Evolutionary conservation across 2,329 filamentous ascomycete species (phyloP), one percentile per base, ranked within the genome.

Genomic region (Fusarium piperis): DNA sequence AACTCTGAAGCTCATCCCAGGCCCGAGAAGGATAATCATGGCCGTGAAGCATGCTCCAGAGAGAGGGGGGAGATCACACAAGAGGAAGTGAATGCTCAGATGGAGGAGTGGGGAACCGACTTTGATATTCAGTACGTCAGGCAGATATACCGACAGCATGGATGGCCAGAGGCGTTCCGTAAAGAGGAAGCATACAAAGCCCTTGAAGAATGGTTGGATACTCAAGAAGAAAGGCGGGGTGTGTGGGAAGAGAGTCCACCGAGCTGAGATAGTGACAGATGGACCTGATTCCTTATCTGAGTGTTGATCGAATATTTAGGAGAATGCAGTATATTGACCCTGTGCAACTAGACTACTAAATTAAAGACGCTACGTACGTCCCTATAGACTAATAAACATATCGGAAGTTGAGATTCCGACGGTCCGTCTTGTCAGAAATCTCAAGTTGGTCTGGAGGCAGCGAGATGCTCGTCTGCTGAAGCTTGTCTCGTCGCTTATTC

Each of bases 111-210:
- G 46, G 26, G 38, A 16, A 72, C 69, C 3, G 59, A 75, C 13
- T 61, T 71, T 38, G 70, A 73, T 26, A 38, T 67, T 20, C 67
- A 68, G 55, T 72, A 73, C 23, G 63, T 66, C 2, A 61, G 62
- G 32, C 71, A 73, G 10, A 73, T 81, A 26, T 81, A 79, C 57
- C 73, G 74, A 11, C 70, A 75, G 30, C 72, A 81, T 56, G 76
- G 79, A 20, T 81, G 79, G 79, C 80, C 78, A 9, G 61, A 79
- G 41, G 57, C 74, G 32, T 82, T 80, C 65, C 72, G 70, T 32
- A 79, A 77, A 67, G 61, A 71, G 44, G 77, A 80, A 41, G 69
- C 69, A 2, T 36, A 18, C 13, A 41, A 53, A n/a, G 33, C 18
- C 7, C n/a, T 61, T 53, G 58, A 53, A 8, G 56, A 46, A 15